phyloP scores from a whole-genome alignment of 106 monocot genomes.

The Apostasia ramifera region DNA sequence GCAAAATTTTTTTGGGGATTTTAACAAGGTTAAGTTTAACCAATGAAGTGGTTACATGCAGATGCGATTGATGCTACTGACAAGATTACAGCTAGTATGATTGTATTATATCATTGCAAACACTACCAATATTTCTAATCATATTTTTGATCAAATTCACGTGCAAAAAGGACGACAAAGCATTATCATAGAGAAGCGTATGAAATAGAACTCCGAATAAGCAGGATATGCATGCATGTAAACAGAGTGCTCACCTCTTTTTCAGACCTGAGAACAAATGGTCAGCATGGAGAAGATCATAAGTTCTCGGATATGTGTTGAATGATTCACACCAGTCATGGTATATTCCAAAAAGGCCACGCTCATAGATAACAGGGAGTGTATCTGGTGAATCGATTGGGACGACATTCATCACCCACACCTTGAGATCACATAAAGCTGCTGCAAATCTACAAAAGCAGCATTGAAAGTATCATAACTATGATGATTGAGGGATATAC shows the following conservation, averaged over 20 bases:
- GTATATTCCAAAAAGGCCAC: conserved; percentile 27
- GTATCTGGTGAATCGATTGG: conserved; percentile 41
- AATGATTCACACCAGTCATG: conserved; percentile 35
- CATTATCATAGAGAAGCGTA: too few species aligned
- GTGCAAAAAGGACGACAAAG: too few species aligned
- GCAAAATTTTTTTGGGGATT: too few species aligned
- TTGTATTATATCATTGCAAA: too few species aligned
- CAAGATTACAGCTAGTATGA: too few species aligned
- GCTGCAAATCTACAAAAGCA: conserved; percentile 40
- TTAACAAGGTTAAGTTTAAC: too few species aligned
- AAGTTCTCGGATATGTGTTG: conserved; percentile 26
- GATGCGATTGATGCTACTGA: too few species aligned
- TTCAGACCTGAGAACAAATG: conserved; percentile 35
- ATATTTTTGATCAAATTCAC: too few species aligned
- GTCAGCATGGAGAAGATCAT: conserved; percentile 27
- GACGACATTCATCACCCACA: conserved; percentile 66
- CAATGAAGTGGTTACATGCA: too few species aligned
- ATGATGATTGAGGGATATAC: background rate
- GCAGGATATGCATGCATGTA: background rate
- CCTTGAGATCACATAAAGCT: conserved; percentile 33
- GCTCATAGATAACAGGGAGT: conserved; percentile 28
- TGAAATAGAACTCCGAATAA: too few species aligned
- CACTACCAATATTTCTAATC: too few species aligned
- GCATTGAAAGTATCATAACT: background rate
- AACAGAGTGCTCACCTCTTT: conserved; percentile 22